These are phyloP conservation scores for Cucumis melo DNA, from an alignment of 306 rosid species.

Conservation along the genomic window DNA sequence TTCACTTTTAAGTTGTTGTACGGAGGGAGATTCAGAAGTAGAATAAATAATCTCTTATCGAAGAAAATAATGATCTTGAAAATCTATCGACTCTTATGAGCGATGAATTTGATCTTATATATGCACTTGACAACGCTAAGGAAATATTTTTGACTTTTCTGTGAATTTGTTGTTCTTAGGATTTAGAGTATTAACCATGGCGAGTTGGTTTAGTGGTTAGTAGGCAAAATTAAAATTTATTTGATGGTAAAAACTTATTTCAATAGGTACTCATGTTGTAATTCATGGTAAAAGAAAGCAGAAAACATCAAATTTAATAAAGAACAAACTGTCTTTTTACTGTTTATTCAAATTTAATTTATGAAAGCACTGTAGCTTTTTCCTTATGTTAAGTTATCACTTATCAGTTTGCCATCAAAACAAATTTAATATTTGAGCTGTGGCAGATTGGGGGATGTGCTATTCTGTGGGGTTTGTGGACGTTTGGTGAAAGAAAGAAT, in stretches of 20 bases:
- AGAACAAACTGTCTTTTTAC: not conserved
- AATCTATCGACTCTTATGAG: not conserved
- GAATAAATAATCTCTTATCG: not conserved
- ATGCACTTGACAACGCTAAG: not conserved
- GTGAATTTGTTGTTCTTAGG: not conserved
- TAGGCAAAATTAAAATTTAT: no score
- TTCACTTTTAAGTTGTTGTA: not conserved
- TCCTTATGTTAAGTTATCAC: not conserved
- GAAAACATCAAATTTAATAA: no score
- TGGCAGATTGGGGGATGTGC: not conserved
- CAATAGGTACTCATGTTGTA: no score
- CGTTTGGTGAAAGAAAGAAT: not conserved
- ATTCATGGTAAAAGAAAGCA: no score
- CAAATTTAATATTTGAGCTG: not conserved
- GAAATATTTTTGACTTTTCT: not conserved
- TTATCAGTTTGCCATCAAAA: not conserved
- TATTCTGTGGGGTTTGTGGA: not conserved
- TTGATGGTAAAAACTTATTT: no score
- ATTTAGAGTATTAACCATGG: not conserved
- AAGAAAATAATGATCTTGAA: not conserved
- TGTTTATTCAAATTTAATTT: not conserved
- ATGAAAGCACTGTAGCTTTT: not conserved
- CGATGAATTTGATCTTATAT: not conserved
- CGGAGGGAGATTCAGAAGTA: not conserved
- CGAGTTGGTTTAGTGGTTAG: no score